A percentile compares a stretch with the other conserved stretches of the same genome.
phyloP scores from a whole-genome alignment of 208 protist species.

The Leishmania aethiopica region DNA sequence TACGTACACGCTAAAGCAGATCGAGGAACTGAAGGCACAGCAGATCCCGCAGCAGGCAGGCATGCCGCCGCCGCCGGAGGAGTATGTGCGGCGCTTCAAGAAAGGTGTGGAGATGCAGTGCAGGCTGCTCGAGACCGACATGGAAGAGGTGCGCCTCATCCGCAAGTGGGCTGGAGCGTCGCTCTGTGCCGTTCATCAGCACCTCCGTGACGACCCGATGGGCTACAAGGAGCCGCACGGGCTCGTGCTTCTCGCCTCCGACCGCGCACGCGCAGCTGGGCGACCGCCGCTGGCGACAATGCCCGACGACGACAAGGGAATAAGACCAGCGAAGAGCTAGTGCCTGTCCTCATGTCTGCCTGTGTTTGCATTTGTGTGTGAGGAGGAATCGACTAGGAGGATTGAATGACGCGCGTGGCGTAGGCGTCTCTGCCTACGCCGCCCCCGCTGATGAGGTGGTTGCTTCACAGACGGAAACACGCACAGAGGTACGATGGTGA shows the following conservation, averaged over 20 bases:
- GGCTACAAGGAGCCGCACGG: slow-evolving; percentile 39
- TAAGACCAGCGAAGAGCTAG: background rate
- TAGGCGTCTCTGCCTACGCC: background rate
- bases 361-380: slow-evolving; percentile 6
- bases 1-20: slow-evolving; percentile 58
- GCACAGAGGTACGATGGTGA: background rate
- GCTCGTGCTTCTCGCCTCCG: slow-evolving; percentile 51
- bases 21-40: slow-evolving; percentile 57
- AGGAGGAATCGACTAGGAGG: background rate
- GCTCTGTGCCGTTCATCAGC: slow-evolving; percentile 65
- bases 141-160: slow-evolving; percentile 66
- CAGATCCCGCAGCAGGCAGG: slow-evolving; percentile 61
- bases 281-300: slow-evolving; percentile 12
- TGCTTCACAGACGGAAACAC: background rate
- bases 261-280: slow-evolving; percentile 35
- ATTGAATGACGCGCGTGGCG: background rate
- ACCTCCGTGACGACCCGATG: slow-evolving; percentile 55
- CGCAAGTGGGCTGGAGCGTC: slow-evolving; percentile 34
- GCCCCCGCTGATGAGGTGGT: background rate
- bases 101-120: slow-evolving; percentile 55
- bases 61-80: slow-evolving; percentile 73
- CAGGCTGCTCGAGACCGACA: slow-evolving; percentile 70
- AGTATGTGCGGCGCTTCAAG: slow-evolving; percentile 64
- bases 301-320: slow-evolving; percentile 8
- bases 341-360: background rate